These are phyloP conservation scores for Erigeron philadelphicus DNA, from an alignment of 140 eudicot species.

Conservation along the genomic window DNA sequence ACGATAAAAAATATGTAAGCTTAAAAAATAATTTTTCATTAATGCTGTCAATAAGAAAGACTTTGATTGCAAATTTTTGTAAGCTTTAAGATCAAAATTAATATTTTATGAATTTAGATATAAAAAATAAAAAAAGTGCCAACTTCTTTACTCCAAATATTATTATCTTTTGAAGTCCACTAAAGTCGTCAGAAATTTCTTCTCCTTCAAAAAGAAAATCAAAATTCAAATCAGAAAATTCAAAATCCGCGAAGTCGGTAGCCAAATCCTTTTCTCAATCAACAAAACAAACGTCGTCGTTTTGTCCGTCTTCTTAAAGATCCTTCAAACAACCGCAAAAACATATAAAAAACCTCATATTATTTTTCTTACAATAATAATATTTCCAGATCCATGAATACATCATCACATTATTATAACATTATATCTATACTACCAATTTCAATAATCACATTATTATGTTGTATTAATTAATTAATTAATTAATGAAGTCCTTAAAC, in stretches of 20 bases:
- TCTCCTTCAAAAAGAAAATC: not conserved
- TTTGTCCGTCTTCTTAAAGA: constrained; percentile 24
- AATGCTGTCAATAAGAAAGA: no score
- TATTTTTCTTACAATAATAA: not conserved
- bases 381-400: constrained; percentile 30
- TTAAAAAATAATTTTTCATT: no score
- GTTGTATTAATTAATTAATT: not conserved
- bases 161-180: not conserved
- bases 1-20: no score
- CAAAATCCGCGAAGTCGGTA: constrained; percentile 25
- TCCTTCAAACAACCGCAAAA: constrained; percentile 34
- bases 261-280: not conserved
- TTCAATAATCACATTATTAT: not conserved
- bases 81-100: no score
- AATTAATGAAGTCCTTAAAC: no score
- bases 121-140: no score
- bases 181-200: not conserved
- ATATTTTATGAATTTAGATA: no score
- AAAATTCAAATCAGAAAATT: not conserved
- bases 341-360: constrained; percentile 22
- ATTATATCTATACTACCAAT: not conserved
- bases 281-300: constrained; percentile 32
- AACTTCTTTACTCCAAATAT: no score
- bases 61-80: no score
- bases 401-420: not conserved